These are phyloP conservation scores for Linanthus parryae DNA, from an alignment of 148 eudicot species.

Conservation along the genomic window DNA sequence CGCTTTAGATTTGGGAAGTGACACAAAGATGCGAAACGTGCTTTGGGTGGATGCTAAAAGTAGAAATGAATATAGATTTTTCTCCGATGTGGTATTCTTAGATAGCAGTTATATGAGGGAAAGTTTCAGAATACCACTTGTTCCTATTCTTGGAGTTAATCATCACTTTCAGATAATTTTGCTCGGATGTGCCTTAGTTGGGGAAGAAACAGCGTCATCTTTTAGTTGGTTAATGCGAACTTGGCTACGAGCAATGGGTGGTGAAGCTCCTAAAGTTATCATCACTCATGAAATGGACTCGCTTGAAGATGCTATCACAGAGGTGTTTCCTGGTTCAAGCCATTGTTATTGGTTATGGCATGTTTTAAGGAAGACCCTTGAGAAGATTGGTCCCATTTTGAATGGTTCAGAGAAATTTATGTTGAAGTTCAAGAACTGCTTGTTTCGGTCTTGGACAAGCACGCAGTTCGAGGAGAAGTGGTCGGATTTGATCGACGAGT, in stretches of 20 bases:
- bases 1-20: slow-evolving; percentile 45
- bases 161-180: slow-evolving; percentile 43
- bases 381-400: slow-evolving; percentile 30
- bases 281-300: slow-evolving; percentile 40
- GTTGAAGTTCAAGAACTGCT: slow-evolving; percentile 38
- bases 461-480: slow-evolving; percentile 49
- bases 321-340: slow-evolving; percentile 34
- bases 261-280: slow-evolving; percentile 38
- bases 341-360: slow-evolving; percentile 57
- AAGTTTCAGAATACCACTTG: slow-evolving; percentile 42
- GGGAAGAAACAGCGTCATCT: slow-evolving; percentile 38
- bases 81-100: slow-evolving; percentile 37
- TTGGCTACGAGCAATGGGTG: slow-evolving; percentile 59
- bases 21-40: slow-evolving; percentile 42
- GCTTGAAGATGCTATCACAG: slow-evolving; percentile 28
- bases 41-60: slow-evolving; percentile 52
- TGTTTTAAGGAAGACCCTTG: slow-evolving; percentile 39
- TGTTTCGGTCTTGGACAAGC: slow-evolving; percentile 37
- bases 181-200: slow-evolving; percentile 40
- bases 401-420: slow-evolving; percentile 32
- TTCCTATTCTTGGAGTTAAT: slow-evolving; percentile 46
- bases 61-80: slow-evolving; percentile 29
- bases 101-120: slow-evolving; percentile 36
- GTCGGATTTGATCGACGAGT: slow-evolving; percentile 46
- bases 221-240: slow-evolving; percentile 51